A percentile compares a stretch with the other conserved stretches of the same genome.
phyloP scores from a whole-genome alignment of 75 land plant genomes.

The Cryptomeria japonica region DNA sequence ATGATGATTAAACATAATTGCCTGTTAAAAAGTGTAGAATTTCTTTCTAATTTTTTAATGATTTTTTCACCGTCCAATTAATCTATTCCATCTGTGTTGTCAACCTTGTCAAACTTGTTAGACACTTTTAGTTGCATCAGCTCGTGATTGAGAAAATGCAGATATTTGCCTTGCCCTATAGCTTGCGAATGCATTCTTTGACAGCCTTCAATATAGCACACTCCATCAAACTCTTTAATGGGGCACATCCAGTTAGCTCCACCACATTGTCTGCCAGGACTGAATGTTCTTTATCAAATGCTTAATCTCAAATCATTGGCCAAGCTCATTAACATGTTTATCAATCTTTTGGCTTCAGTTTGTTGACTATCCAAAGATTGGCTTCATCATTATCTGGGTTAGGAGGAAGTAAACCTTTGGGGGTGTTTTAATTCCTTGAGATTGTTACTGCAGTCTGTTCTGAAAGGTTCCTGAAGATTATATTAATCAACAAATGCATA shows the following conservation, averaged over 20 bases:
- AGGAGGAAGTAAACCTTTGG: not conserved
- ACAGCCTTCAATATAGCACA: not conserved
- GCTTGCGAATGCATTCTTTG: not conserved
- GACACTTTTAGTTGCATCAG: not conserved
- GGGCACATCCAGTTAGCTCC: not conserved
- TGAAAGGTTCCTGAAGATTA: not conserved
- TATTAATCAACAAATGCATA: not conserved
- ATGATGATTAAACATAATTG: no score
- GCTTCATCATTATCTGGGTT: not conserved
- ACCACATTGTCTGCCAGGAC: not conserved
- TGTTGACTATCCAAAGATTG: no score
- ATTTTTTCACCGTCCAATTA: no score
- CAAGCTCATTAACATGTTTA: not conserved
- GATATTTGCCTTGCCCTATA: not conserved
- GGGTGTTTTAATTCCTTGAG: not conserved
- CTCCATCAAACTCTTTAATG: not conserved
- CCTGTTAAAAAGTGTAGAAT: no score
- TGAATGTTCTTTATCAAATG: not conserved
- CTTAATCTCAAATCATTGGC: not conserved
- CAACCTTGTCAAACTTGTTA: no score
- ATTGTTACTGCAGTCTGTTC: not conserved
- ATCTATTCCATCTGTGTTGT: no score
- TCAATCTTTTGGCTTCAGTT: not conserved
- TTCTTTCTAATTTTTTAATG: no score
- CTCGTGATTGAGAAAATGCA: not conserved